Evolutionary conservation across 2,329 filamentous ascomycete species (phyloP), one percentile per base, ranked within the genome.

Genomic region (Chaetomiaceae sp.): DNA sequence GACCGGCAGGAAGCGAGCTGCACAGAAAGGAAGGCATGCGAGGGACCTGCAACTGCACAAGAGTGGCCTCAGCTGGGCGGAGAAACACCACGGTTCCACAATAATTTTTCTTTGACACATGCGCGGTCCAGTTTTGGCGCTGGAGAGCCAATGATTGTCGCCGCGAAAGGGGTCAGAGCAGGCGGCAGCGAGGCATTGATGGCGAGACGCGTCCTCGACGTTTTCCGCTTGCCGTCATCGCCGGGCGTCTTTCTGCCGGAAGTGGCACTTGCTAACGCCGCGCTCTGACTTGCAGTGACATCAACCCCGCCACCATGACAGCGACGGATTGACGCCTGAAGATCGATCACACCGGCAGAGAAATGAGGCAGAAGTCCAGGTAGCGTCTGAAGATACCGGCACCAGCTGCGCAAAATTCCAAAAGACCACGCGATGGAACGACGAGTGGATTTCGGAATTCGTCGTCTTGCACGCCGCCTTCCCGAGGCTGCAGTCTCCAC

Each of bases 81-180:
- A 56, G 55, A 39, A 51, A 50, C 43, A 49, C 49, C 33, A 37
- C 27, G 44, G 53, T 37, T 49, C 56, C 56, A 59, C 58, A 55
- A 37, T 53, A 53, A 54, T 53, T 58, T 57, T 51, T 27, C n/a
- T 8, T 42, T 53, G 39, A 42, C 39, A 48, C 37, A 51, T 34
- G 38, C 44, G 29, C 43, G 23, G 29, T 19, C 23, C 53, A 29
- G 45, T 50, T 53, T 20, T 51, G 22, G 20, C 6, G 14, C 31
- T 6, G 25, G 12, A 19, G 25, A 39, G 19, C 47, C 47, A 55
- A 55, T 55, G 23, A 47, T 42, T n/a, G 17, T 19, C 14, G 29
- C 4, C 22, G 42, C 15, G 42, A 47, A 47, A 39, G 37, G 42
- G 25, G 39, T 19, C 34, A 37, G 25, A 34, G 34, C 38, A 34